Evolutionary conservation across 1,284 basidiomycete species (phyloP), one percentile per base, ranked within the genome.

Genomic region (Cutaneotrichosporon sp.): DNA sequence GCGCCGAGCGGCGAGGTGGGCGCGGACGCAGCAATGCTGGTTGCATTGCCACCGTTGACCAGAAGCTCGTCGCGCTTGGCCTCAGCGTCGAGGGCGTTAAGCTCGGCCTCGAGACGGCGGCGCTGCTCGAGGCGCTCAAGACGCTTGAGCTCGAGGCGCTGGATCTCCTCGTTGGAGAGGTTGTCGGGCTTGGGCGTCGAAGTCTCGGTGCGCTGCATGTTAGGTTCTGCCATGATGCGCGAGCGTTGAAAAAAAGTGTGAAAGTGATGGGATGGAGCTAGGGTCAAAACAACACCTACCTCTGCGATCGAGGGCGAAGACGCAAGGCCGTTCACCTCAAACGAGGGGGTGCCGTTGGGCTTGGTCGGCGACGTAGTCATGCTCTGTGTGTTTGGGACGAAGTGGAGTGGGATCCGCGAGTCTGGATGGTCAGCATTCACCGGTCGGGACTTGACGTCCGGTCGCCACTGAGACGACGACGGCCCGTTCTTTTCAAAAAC

Each of bases 51-150:
- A 24, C 67, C 61, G 51, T 68, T 85, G 68, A 92, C 86, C 43
- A 91, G 68, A 45, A 70, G 69, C 67, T 83, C 83, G 74, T 92
- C 81, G 22, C 81, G 89, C 20, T 88, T 87, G 79, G 97, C 93
- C 77, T 93, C 89, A 69, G 91, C 90, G 80, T 97, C 94, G 64
- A 97, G 85, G 67, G 85, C 87, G 58, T 88, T 87, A 89, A 95
- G 95, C 80, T 95, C 91, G 70, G 94, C 91, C 79, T 95, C 94
- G 76, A 97, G 95, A 71, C 91, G 81, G 79, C 88, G 90, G 73
- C 92, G 87, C 78, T 95, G 93, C 59, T 91, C 79, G 50, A 82
- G 81, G 68, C 92, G 90, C 80, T 92, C 91, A 67, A 91, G 81
- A 71, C 92, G 89, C 79, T 94, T 95, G 73, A 92, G 83, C 78